Base-by-base conservation (phyloP, 1,139 yeast species). In the Hansenula lynferdii region DNA sequence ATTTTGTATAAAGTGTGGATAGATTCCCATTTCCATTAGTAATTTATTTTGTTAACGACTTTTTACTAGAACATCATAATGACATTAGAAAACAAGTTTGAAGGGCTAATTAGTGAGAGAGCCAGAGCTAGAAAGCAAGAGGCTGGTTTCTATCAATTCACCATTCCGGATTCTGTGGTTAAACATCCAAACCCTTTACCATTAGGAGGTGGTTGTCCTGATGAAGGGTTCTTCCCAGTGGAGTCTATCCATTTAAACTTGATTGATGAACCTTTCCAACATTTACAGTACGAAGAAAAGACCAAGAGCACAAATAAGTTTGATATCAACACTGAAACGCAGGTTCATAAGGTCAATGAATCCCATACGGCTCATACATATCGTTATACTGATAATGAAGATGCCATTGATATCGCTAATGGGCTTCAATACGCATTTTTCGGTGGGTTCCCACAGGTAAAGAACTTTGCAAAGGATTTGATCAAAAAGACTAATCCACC, bases 161-260 rank as follows among this genome's bases (percentile, higher is more conserved):
- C 49, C 10, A 57, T 67, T 2, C 76, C 78, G 4, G 58, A 56
- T 15, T 70, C 68, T 5, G 67, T 64, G 44, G 60, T 58, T 37
- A 63, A 66, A 5, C 77, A 72, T 42, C 66, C 69, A 6, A 56
- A 66, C 24, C 72, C 77, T 5, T 64, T 76, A 28, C 61, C 63
- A 27, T 61, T 78, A 40, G 72, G 72, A 31, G 77, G 72, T 51
- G 84, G 84, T 18, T 67, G 69, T 47, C 85, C 85, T 12, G 74
- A 76, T 50, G 68, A 68, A 40, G 80, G 79, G 1, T 72, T 77
- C 51, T 77, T 77, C 58, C 84, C 84, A 2, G 58, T 77, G 34
- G 74, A 74, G 32, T 64, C 75, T 3, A 67, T 77, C 28, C 70
- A 69, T 36, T 58, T 76, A 32, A 64, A 67, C 41, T 55, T 75